Evolutionary conservation across 2,329 filamentous ascomycete genomes (phyloP), one percentile per base, ranked within the genome.

Genomic region (Ampelomyces quisqualis): DNA sequence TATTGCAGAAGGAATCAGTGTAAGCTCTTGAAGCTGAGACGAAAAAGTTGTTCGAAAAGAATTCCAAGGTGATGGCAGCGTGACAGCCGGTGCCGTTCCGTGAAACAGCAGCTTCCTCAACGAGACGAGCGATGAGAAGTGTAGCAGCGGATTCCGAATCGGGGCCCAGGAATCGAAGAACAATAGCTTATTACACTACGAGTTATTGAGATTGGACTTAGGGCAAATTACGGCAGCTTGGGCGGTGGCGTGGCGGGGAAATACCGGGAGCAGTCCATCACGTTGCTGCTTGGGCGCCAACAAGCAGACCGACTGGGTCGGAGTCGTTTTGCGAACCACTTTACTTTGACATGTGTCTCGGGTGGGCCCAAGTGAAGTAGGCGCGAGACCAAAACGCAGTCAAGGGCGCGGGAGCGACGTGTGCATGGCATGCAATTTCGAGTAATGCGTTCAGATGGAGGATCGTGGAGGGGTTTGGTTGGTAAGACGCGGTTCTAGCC

Each of bases 371-470:
- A 33, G 30, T 21, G 27, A 29, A 29, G 27, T 13, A 8, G 27
- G 27, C 15, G 27, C 27, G n/a, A 24, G 22, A 24, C n/a, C n/a
- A n/a, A n/a, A n/a, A n/a, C n/a, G 28, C 30, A 13, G 10, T 21
- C 10, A 10, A 10, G 26, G 23, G 14, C 11, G 15, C 14, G 35
- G 24, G 5, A 30, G 23, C 26, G 30, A 43, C 33, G 38, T 35
- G 22, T 24, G 33, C 30, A 29, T 34, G 49, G 47, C 31, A 54
- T 55, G 53, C 52, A 52, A 37, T 44, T 45, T 39, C 30, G 43
- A 41, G 9, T 22, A 33, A n/a, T 28, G 26, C 31, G 21, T 18
- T 33, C 18, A 19, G 11, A 3, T 33, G 23, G 30, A 33, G 42
- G 31, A 35, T 31, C 37, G 33, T 37, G 31, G 40, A 38, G 27